Base-by-base conservation (phyloP, 331 rosid genomes). In the Pyrus hybrid region DNA sequence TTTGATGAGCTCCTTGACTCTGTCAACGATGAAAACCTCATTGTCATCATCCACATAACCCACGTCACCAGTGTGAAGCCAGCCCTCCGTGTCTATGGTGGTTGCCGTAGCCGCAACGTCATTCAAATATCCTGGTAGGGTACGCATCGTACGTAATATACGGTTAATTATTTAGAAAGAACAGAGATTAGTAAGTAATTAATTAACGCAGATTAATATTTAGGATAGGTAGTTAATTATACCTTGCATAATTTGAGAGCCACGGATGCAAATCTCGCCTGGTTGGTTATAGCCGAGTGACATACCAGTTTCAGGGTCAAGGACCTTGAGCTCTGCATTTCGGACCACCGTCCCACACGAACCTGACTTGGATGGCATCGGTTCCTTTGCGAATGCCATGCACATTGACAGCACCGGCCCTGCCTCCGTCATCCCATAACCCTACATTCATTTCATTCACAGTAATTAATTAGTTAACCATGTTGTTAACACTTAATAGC, bases 351-450 rank as follows among this genome's bases (percentile, higher is more conserved):
- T 83, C 16, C 98, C 98, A 53, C 98, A 91, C 6, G 98, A 90
- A 0, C 97, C 98, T 21, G 96, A 85, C 62, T 90, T 94, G 26
- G 85, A 77, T 21, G 88, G 81, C n/a, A 85, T 74, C 1, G 98
- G 85, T 18, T 91, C 79, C 84, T 85, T 90, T 32, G 97, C 98
- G 63, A 94, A 94, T 2, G 86, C 88, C 26, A 85, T 49, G 71
- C 91, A 87, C 98, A 94, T 94, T 5, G 96, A 82, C 8, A 94
- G 45, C 57, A 91, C 96, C 0, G 98, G 98, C n/a, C 98, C 98
- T 2, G 98, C 98, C 81, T 94, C 98, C 1, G 98, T 94, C 99
- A 94, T 94, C 10, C 98, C 98, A 25, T 94, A 94, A 0, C 98
- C 98, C 97, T 93, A 26, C 23, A 26, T 1, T 49, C 9, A 47